These are phyloP conservation scores for Excoecaria agallocha DNA, from an alignment of 345 rosid genomes.

Conservation along the genomic window DNA sequence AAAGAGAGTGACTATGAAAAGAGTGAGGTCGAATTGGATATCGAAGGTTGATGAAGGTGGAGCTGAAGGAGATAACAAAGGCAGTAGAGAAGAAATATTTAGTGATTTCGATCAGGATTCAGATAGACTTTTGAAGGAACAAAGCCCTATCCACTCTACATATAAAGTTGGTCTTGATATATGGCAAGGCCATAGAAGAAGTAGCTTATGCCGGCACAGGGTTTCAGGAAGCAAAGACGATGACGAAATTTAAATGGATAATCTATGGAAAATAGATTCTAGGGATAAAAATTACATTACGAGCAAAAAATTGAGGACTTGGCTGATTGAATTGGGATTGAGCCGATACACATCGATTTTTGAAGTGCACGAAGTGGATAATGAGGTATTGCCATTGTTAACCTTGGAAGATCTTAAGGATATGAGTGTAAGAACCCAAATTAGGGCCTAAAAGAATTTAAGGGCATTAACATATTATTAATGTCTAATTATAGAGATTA, in stretches of 20 bases:
- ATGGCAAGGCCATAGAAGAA: slow-evolving; percentile 36
- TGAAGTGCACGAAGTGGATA: slow-evolving; percentile 36
- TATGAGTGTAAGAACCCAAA: too few species aligned
- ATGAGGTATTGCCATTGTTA: slow-evolving; percentile 31
- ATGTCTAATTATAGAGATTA: too few species aligned
- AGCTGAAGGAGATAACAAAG: slow-evolving; percentile 17
- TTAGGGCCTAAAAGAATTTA: too few species aligned
- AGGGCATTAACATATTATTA: too few species aligned
- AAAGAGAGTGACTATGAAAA: slow-evolving; percentile 24
- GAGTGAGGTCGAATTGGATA: slow-evolving; percentile 39
- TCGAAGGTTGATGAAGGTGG: slow-evolving; percentile 22
- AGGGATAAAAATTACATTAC: slow-evolving; percentile 20
- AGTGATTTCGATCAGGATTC: slow-evolving; percentile 30
- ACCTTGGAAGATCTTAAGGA: slow-evolving; percentile 37
- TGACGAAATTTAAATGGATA: slow-evolving; percentile 32
- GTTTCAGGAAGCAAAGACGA: slow-evolving; percentile 34
- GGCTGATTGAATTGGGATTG: slow-evolving; percentile 33
- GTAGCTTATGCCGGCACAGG: slow-evolving; percentile 25
- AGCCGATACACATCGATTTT: slow-evolving; percentile 36
- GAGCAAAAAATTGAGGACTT: slow-evolving; percentile 27
- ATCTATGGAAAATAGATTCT: slow-evolving; percentile 27
- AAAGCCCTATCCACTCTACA: slow-evolving; percentile 27
- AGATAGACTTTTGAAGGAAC: slow-evolving; percentile 22
- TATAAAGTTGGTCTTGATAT: slow-evolving; percentile 31
- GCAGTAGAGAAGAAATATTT: slow-evolving; percentile 19